These are phyloP conservation scores for Fusarium buxicola DNA, from an alignment of 2,329 filamentous ascomycete species.

Conservation along the genomic window DNA sequence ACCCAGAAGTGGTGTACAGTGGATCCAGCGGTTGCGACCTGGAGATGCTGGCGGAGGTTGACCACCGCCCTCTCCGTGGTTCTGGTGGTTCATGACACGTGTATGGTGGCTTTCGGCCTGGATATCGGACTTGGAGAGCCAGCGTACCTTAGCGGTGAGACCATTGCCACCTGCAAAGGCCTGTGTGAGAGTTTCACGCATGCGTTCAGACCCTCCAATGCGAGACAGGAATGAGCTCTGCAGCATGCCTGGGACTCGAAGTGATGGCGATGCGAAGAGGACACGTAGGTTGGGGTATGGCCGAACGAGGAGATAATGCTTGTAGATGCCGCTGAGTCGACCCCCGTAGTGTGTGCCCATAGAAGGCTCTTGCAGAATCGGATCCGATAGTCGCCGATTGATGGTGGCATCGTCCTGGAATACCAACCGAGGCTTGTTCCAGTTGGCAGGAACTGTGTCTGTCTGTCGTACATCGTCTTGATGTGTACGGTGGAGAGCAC, in stretches of 20 bases:
- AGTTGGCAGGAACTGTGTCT: slow-evolving; percentile 49
- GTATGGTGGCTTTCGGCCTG: slow-evolving; percentile 15
- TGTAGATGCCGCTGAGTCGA: slow-evolving; percentile 53
- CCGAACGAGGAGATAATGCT: slow-evolving; percentile 72
- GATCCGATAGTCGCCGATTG: slow-evolving; percentile 35
- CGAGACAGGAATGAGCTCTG: slow-evolving; percentile 68
- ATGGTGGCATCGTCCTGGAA: slow-evolving; percentile 52
- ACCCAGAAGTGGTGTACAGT: slow-evolving; percentile 79
- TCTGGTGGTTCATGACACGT: slow-evolving; percentile 24
- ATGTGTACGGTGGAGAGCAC: slow-evolving; percentile 65
- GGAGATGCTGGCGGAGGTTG: slow-evolving; percentile 23
- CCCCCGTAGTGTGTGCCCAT: slow-evolving; percentile 33
- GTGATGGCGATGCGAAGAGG: slow-evolving; percentile 75
- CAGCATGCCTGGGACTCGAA: slow-evolving; percentile 75
- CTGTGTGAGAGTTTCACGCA: slow-evolving; percentile 61
- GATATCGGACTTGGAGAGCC: slow-evolving; percentile 58
- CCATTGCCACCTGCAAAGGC: slow-evolving; percentile 76
- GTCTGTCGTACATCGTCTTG: slow-evolving; percentile 55
- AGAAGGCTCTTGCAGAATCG: slow-evolving; percentile 31
- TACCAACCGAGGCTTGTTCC: slow-evolving; percentile 56
- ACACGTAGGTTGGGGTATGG: slow-evolving; percentile 74
- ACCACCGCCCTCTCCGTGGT: slow-evolving; percentile 52
- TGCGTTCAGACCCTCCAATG: slow-evolving; percentile 61
- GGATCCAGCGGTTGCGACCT: slow-evolving; percentile 78
- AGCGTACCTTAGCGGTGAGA: slow-evolving; percentile 80